These are phyloP conservation scores for Colletotrichum siamense DNA, from an alignment of 2,329 filamentous ascomycete genomes.

Conservation along the genomic window DNA sequence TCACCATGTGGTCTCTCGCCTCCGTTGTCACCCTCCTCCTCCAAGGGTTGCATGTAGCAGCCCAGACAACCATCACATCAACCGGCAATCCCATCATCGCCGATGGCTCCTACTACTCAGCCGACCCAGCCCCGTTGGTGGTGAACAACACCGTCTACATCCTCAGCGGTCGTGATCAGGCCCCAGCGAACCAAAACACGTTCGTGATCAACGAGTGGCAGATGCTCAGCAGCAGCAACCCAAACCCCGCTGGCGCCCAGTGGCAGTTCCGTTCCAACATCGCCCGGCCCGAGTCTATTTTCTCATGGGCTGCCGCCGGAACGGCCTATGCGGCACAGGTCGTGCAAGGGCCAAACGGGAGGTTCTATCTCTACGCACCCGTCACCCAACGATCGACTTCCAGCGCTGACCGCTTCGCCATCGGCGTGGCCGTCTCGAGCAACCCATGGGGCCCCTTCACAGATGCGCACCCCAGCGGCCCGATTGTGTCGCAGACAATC, in stretches of 20 bases:
- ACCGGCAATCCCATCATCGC: constrained; percentile 40
- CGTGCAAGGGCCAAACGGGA: constrained; percentile 34
- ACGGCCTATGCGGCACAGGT: constrained; percentile 41
- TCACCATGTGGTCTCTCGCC: background rate
- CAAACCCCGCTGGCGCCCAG: constrained; percentile 31
- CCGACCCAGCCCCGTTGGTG: constrained; percentile 42
- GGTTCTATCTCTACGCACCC: constrained; percentile 42
- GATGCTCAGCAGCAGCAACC: constrained; percentile 31
- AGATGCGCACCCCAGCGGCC: constrained; percentile 37
- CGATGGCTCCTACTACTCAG: constrained; percentile 41
- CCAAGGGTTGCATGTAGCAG: background rate
- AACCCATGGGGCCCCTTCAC: constrained; percentile 37
- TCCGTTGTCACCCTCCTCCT: background rate
- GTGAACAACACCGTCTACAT: constrained; percentile 41
- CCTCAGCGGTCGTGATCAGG: constrained; percentile 39
- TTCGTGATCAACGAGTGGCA: constrained; percentile 44
- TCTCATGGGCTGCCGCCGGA: constrained; percentile 37
- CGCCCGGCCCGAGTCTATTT: constrained; percentile 33
- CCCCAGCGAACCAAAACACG: constrained; percentile 30
- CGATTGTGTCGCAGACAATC: constrained; percentile 38
- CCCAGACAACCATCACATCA: constrained; percentile 28
- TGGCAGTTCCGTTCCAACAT: constrained; percentile 38
- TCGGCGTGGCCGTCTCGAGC: constrained; percentile 41
- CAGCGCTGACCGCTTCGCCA: constrained; percentile 37
- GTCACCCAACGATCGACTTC: constrained; percentile 32